phyloP scores from a whole-genome alignment of 768 basidiomycete species.

The Lactarius trivialis region DNA sequence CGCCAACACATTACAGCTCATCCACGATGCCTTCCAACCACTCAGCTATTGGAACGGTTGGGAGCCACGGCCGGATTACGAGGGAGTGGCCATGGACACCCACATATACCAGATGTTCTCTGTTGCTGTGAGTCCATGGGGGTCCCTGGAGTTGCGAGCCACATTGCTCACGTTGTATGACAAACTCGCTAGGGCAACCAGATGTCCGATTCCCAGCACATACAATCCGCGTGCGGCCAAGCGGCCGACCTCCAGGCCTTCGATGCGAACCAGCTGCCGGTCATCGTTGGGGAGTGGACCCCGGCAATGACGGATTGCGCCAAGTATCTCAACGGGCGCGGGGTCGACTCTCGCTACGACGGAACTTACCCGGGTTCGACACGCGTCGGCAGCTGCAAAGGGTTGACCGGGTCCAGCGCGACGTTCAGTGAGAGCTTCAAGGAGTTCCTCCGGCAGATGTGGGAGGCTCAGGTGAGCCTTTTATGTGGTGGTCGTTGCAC shows the following conservation, averaged over 20 bases:
- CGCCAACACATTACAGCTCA: slow-evolving; percentile 58
- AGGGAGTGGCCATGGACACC: slow-evolving; percentile 75
- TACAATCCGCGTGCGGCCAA: slow-evolving; percentile 48
- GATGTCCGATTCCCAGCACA: slow-evolving; percentile 49
- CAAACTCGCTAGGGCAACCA: slow-evolving; percentile 37
- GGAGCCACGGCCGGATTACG: slow-evolving; percentile 41
- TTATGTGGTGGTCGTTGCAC: background rate
- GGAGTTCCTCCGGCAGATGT: slow-evolving; percentile 72
- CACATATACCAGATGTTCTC: slow-evolving; percentile 77
- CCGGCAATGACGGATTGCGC: slow-evolving; percentile 72
- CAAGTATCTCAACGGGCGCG: slow-evolving; percentile 79
- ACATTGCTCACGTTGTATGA: background rate
- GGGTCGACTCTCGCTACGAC: slow-evolving; percentile 53
- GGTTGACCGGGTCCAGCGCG: slow-evolving; percentile 64
- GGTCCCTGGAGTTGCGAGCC: background rate
- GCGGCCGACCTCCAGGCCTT: slow-evolving; percentile 43
- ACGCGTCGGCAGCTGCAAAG: slow-evolving; percentile 65
- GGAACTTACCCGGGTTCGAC: slow-evolving; percentile 55
- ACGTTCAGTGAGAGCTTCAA: slow-evolving; percentile 74
- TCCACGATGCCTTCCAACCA: slow-evolving; percentile 77
- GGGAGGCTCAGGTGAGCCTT: slow-evolving; percentile 66
- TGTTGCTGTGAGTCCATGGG: slow-evolving; percentile 35
- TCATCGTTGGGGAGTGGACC: slow-evolving; percentile 85
- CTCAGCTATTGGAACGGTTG: slow-evolving; percentile 66
- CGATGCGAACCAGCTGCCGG: slow-evolving; percentile 51